Percentiles rank a stretch among this genome's conserved stretches.
Evolutionary conservation across 2,329 filamentous ascomycete species (phyloP).

Genomic region (Epichloe sp.): DNA sequence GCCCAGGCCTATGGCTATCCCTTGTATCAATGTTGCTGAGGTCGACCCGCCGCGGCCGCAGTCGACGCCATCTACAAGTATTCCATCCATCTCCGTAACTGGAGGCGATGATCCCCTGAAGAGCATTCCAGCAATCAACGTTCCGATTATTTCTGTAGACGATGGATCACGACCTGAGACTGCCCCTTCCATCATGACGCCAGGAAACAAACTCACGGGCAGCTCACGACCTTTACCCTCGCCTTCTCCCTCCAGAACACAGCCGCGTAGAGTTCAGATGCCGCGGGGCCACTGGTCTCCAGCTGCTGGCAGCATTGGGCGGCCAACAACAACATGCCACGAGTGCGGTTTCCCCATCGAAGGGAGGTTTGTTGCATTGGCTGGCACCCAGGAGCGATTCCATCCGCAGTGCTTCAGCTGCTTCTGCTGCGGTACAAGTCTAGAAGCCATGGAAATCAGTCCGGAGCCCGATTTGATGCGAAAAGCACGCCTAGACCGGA

Average conservation of each 20-base stretch:
- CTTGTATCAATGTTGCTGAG: slow-evolving; percentile 42
- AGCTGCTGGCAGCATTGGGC: slow-evolving; percentile 30
- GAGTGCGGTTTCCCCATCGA: slow-evolving; percentile 76
- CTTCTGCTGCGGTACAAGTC: slow-evolving; percentile 70
- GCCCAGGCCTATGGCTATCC: slow-evolving; percentile 28
- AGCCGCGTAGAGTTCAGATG: slow-evolving; percentile 24
- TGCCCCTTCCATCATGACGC: slow-evolving; percentile 32
- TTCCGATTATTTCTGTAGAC: slow-evolving; percentile 37
- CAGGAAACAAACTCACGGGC: slow-evolving; percentile 24
- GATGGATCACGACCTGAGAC: slow-evolving; percentile 21
- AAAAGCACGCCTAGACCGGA: slow-evolving; percentile 59
- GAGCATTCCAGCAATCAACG: slow-evolving; percentile 24
- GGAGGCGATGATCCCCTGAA: slow-evolving; percentile 11
- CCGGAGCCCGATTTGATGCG: slow-evolving; percentile 71
- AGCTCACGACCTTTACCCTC: slow-evolving; percentile 28
- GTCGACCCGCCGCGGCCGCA: slow-evolving; percentile 23
- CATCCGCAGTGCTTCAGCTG: slow-evolving; percentile 91
- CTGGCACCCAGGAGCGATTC: slow-evolving; percentile 61
- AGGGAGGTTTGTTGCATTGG: slow-evolving; percentile 77
- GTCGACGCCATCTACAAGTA: slow-evolving; percentile 15
- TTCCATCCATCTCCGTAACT: slow-evolving; percentile 25
- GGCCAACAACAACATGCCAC: slow-evolving; percentile 62
- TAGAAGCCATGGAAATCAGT: slow-evolving; percentile 94
- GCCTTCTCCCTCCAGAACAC: slow-evolving; percentile 24
- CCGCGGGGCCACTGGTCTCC: slow-evolving; percentile 47